Evolutionary conservation across 495 filamentous ascomycete species (phyloP).

Genomic region (Aspergillus leporis): DNA sequence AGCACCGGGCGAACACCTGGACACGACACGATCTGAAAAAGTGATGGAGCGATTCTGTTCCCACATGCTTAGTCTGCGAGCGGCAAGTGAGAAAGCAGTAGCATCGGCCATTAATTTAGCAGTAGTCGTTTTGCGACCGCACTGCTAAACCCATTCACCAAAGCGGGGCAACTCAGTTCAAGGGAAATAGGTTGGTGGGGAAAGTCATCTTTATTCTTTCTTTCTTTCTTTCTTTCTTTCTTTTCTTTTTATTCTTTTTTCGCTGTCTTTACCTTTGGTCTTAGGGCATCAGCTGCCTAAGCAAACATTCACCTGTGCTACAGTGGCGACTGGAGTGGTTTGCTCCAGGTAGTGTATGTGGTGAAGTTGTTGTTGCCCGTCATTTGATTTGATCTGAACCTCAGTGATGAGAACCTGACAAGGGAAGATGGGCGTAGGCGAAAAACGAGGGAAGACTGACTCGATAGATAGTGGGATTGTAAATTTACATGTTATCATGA

Average conservation of each 20-base stretch:
- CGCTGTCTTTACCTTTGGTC: not conserved
- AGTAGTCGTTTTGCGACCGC: not conserved
- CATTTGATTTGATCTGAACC: not conserved
- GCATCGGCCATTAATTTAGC: conserved; percentile 10
- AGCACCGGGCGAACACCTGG: conserved; percentile 11
- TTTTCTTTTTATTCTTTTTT: conserved; percentile 8
- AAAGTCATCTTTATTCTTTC: not conserved
- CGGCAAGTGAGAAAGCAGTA: conserved; percentile 15
- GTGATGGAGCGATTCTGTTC: conserved; percentile 18
- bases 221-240: conserved; percentile 4
- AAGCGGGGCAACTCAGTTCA: conserved; percentile 10
- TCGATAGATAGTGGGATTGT: too few species aligned
- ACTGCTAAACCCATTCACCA: conserved; percentile 4
- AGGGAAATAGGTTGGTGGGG: not conserved
- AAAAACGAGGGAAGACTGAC: not conserved
- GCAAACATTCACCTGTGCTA: not conserved
- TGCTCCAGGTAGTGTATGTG: not conserved
- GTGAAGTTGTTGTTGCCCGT: not conserved
- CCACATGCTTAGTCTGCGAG: conserved; percentile 25
- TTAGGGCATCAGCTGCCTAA: not conserved
- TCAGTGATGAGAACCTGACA: not conserved
- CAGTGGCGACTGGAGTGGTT: not conserved
- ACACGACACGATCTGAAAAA: conserved; percentile 16
- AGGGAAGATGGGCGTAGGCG: not conserved
- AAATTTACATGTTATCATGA: not conserved